Conservation (phyloP, 192 early-diverging fungal genomes). For the Backusella sp. region DNA sequence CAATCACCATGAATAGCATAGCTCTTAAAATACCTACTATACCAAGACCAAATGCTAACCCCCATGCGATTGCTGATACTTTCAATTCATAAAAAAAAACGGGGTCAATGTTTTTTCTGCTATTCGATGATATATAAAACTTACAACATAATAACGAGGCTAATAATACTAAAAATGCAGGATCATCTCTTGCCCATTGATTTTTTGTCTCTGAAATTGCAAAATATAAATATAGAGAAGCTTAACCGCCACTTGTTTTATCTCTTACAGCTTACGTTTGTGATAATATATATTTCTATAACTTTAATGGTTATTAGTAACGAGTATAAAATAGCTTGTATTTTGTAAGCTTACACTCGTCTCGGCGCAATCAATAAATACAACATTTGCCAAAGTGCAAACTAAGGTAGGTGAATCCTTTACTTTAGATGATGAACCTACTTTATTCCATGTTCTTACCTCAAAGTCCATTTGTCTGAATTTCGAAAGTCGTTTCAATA, state of each 20-base stretch:
- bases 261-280: slow-evolving; percentile 67
- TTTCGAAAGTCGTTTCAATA: slow-evolving; percentile 50
- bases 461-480: slow-evolving; percentile 85
- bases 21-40: slow-evolving; percentile 67
- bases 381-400: slow-evolving; percentile 87
- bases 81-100: slow-evolving; percentile 3
- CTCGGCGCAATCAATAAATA: slow-evolving; percentile 79
- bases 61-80: slow-evolving; percentile 84
- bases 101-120: not conserved
- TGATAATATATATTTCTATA: slow-evolving; percentile 96
- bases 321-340: not conserved
- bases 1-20: slow-evolving; percentile 78
- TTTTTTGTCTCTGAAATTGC: slow-evolving; percentile 86
- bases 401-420: slow-evolving; percentile 35
- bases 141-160: slow-evolving; percentile 63
- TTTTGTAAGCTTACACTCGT: slow-evolving; percentile 65
- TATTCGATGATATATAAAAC: slow-evolving; percentile 11
- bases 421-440: not conserved
- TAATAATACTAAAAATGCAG: slow-evolving; percentile 86
- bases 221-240: not conserved
- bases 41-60: slow-evolving; percentile 70
- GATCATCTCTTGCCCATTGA: slow-evolving; percentile 97
- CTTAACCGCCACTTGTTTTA: not conserved
- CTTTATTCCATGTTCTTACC: slow-evolving; percentile 22
- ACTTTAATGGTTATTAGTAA: slow-evolving; percentile 18